Conservation (phyloP, 2,329 filamentous ascomycete species). For the Pestalotiopsis sp. region DNA sequence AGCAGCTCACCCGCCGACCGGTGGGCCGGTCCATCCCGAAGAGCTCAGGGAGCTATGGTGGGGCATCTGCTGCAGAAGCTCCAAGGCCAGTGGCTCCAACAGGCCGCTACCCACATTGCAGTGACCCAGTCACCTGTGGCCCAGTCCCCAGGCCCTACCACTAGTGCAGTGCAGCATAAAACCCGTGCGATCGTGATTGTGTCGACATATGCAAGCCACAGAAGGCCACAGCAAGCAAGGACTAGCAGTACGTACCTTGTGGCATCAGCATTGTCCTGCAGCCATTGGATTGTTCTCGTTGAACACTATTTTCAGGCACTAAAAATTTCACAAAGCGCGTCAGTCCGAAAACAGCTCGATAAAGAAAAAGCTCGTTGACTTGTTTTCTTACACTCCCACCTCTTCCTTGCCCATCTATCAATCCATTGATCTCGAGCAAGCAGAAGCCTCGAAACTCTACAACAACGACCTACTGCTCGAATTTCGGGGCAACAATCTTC, state of each 20-base stretch:
- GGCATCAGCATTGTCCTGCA: neutral
- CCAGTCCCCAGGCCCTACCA: neutral
- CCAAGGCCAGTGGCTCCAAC: neutral
- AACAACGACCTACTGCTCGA: neutral
- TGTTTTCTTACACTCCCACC: neutral
- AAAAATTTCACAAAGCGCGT: constrained; percentile 12
- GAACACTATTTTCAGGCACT: constrained; percentile 6
- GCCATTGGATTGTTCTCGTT: constrained; percentile 5
- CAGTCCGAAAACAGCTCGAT: constrained; percentile 10
- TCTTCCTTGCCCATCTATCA: neutral
- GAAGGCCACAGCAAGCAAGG: neutral
- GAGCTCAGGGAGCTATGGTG: neutral
- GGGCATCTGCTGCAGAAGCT: neutral
- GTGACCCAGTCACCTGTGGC: neutral
- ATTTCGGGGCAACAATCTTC: neutral
- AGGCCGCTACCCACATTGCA: neutral
- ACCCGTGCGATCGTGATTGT: neutral
- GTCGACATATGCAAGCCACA: neutral
- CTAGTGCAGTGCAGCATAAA: neutral
- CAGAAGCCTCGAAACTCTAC: neutral
- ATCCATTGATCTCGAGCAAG: constrained; percentile 7
- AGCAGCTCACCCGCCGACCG: too few relatives aligned
- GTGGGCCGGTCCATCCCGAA: too few relatives aligned
- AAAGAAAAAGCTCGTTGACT: constrained; percentile 1
- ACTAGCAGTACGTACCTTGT: neutral